Percentiles rank a stretch among this genome's conserved stretches.
Conservation (phyloP, 2,329 filamentous ascomycete species). For the Ophiostoma ulmi region DNA sequence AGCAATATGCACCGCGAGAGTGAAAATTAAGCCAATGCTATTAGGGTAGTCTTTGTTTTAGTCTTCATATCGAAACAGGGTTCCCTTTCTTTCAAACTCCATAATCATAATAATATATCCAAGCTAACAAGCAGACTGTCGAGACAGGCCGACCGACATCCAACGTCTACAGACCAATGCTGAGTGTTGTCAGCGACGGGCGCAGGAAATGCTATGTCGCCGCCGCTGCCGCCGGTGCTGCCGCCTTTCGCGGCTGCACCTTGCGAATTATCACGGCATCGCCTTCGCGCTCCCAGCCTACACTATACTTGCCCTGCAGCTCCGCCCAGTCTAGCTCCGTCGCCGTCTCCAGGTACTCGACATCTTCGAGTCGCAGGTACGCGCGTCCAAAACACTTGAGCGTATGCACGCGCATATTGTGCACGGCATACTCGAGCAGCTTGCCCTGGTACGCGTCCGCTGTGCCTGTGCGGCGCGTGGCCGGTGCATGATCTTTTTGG, state of each 20-base stretch:
- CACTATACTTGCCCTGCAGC: constrained; percentile 60
- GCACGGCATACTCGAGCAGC: constrained; percentile 76
- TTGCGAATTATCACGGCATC: constrained; percentile 68
- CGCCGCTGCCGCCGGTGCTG: background rate
- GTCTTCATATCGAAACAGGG: background rate
- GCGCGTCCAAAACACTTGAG: constrained; percentile 81
- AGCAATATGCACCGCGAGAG: background rate
- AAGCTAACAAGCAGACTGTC: background rate
- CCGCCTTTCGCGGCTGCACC: constrained; percentile 23
- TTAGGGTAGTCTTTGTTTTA: background rate
- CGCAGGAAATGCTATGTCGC: constrained; percentile 2
- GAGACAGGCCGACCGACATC: background rate
- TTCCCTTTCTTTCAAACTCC: background rate
- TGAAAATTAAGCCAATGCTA: background rate
- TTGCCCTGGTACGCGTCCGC: constrained; percentile 77
- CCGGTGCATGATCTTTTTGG: background rate
- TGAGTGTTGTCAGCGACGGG: background rate
- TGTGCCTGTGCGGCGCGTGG: constrained; percentile 26
- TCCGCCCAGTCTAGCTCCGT: constrained; percentile 67
- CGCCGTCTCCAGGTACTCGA: constrained; percentile 62
- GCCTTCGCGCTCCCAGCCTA: constrained; percentile 79
- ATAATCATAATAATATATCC: constrained; percentile 1
- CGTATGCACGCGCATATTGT: constrained; percentile 66
- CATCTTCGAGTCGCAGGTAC: constrained; percentile 66
- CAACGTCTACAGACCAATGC: background rate